Conservation (phyloP, 2,329 filamentous ascomycete species). For the Penicillium glabrum region DNA sequence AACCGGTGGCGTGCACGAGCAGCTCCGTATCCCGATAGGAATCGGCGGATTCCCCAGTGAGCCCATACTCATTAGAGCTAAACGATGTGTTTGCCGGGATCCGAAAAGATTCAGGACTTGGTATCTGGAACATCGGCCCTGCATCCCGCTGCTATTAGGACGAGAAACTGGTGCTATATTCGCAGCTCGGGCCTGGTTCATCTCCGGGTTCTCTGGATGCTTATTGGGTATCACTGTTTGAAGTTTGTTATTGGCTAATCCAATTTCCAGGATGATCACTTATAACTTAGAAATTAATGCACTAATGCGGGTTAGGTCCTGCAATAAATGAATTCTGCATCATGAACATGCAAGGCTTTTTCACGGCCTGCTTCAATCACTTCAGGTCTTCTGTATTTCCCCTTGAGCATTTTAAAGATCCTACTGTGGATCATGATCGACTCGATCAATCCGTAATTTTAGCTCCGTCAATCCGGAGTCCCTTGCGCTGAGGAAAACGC, state of each 20-base stretch:
- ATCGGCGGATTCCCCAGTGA: slow-evolving; percentile 22
- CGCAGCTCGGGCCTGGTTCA: not conserved
- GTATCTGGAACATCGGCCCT: slow-evolving; percentile 18
- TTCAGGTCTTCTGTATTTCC: not conserved
- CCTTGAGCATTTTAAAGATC: not conserved
- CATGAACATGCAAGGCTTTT: not conserved
- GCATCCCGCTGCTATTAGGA: slow-evolving; percentile 4
- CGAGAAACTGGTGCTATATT: no score
- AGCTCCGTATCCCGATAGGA: slow-evolving; percentile 24
- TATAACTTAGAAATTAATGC: not conserved
- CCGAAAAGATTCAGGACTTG: slow-evolving; percentile 11
- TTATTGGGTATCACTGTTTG: not conserved
- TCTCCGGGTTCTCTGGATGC: not conserved
- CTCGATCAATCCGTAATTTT: not conserved
- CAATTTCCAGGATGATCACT: not conserved
- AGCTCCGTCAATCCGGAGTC: not conserved
- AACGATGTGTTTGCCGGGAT: not conserved
- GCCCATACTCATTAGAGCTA: not conserved
- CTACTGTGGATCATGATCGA: not conserved
- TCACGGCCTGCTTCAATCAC: not conserved
- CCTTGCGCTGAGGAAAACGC: not conserved
- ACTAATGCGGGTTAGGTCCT: not conserved
- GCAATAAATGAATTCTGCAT: not conserved
- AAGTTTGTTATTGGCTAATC: not conserved
- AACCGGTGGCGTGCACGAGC: slow-evolving; percentile 16